phyloP scores from a whole-genome alignment of 116 monocot species.

The Zostera marina region DNA sequence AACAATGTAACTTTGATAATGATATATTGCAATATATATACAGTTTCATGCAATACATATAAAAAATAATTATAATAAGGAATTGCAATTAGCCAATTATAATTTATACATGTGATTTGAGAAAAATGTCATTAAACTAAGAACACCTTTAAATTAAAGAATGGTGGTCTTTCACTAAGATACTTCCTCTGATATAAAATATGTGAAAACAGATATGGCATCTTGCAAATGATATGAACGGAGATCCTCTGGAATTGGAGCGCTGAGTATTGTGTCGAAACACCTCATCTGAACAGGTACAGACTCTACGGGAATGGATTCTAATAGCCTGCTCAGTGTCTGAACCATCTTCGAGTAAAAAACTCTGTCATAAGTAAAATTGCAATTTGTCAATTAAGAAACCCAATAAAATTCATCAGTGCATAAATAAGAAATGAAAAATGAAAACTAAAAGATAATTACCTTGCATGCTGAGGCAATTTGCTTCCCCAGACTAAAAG shows the following conservation, averaged over 20 bases:
- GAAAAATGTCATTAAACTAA: background rate
- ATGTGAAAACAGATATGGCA: conserved; percentile 75
- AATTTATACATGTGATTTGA: background rate
- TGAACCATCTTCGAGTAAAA: conserved; percentile 74
- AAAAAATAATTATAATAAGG: too few relatives aligned
- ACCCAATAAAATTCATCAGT: background rate
- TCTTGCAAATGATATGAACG: conserved; percentile 53
- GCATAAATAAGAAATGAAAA: background rate
- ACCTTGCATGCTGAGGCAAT: conserved; percentile 73
- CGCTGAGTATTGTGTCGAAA: conserved; percentile 63
- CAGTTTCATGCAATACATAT: too few relatives aligned
- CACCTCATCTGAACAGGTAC: conserved; percentile 62
- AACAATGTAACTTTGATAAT: too few relatives aligned
- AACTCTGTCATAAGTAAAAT: conserved; percentile 22
- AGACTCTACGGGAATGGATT: conserved; percentile 30
- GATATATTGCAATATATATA: too few relatives aligned
- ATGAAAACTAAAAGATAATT: conserved; percentile 1
- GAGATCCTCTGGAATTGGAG: conserved; percentile 62
- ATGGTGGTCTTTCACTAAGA: background rate
- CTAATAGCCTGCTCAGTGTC: conserved; percentile 45
- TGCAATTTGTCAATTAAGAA: background rate
- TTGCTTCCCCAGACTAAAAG: conserved; percentile 60
- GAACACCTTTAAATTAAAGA: background rate
- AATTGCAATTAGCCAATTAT: too few relatives aligned
- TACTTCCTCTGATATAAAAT: conserved; percentile 12